These are phyloP conservation scores for Crithidia expoeki DNA, from an alignment of 208 protist species.

Conservation along the genomic window DNA sequence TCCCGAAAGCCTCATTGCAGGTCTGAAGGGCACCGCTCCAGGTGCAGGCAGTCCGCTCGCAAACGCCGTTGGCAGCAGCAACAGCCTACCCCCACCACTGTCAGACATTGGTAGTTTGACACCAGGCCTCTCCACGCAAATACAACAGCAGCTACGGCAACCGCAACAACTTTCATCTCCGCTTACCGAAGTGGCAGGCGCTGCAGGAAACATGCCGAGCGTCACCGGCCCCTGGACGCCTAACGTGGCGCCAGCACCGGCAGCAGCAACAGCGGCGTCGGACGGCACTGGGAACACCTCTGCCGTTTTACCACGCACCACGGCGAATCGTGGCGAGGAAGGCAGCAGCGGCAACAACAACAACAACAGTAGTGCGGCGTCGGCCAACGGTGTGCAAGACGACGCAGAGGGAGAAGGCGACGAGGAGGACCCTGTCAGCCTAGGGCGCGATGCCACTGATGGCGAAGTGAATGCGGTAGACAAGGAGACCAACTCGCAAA, in stretches of 20 bases:
- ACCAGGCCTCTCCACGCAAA: not conserved
- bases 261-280: too few species aligned
- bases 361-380: not conserved
- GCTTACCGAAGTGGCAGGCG: not conserved
- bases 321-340: slow-evolving; percentile 25
- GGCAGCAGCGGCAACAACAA: not conserved
- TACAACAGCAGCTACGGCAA: slow-evolving; percentile 6
- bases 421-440: slow-evolving; percentile 6
- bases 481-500: slow-evolving; percentile 24
- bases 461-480: slow-evolving; percentile 20
- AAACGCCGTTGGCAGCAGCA: not conserved
- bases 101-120: not conserved
- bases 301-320: slow-evolving; percentile 20
- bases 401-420: slow-evolving; percentile 9
- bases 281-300: slow-evolving; percentile 19
- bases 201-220: not conserved
- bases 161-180: not conserved
- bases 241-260: slow-evolving; percentile 15
- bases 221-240: slow-evolving; percentile 30
- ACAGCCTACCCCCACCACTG: not conserved
- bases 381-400: not conserved
- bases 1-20: slow-evolving; percentile 44
- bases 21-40: slow-evolving; percentile 10
- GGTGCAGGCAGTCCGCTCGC: slow-evolving; percentile 10
- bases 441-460: not conserved